Conservation (phyloP, 176 grass and related monocot species). For the Secale cereale region DNA sequence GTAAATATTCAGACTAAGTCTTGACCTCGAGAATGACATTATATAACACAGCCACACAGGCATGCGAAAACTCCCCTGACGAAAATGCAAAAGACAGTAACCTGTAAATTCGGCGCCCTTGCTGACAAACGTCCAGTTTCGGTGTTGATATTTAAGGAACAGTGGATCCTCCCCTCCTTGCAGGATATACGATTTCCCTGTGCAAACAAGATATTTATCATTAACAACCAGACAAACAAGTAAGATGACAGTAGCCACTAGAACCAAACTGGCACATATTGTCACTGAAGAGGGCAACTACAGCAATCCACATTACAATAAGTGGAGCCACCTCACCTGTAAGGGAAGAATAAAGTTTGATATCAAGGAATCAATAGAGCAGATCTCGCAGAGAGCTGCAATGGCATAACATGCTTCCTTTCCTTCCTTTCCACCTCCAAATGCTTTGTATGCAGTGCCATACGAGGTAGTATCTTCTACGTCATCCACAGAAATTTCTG, state of each 20-base stretch:
- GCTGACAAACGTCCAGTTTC: conserved; percentile 96
- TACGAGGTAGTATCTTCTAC: conserved; percentile 41
- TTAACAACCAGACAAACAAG: conserved; percentile 8
- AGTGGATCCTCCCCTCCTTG: conserved; percentile 71
- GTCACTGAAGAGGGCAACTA: background rate
- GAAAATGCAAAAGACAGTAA: conserved; percentile 30
- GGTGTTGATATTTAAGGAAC: conserved; percentile 96
- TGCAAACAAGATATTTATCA: conserved; percentile 10
- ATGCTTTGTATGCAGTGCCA: conserved; percentile 87
- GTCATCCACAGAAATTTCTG: conserved; percentile 37
- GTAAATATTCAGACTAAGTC: background rate
- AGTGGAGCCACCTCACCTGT: conserved; percentile 56
- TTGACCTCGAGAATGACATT: conserved; percentile 1
- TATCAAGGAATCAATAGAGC: conserved; percentile 88
- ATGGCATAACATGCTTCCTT: conserved; percentile 88
- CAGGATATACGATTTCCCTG: conserved; percentile 93
- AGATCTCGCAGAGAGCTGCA: conserved; percentile 85
- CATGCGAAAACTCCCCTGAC: background rate
- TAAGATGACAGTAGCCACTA: conserved; percentile 16
- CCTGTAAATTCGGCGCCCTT: conserved; percentile 95
- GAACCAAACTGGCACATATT: background rate
- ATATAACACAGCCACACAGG: background rate
- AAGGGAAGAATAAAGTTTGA: conserved; percentile 95
- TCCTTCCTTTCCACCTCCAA: conserved; percentile 75
- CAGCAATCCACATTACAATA: background rate